Evolutionary conservation across 2,329 filamentous ascomycete species (phyloP), one percentile per base, ranked within the genome.

Genomic region (Scytalidium lignicola): DNA sequence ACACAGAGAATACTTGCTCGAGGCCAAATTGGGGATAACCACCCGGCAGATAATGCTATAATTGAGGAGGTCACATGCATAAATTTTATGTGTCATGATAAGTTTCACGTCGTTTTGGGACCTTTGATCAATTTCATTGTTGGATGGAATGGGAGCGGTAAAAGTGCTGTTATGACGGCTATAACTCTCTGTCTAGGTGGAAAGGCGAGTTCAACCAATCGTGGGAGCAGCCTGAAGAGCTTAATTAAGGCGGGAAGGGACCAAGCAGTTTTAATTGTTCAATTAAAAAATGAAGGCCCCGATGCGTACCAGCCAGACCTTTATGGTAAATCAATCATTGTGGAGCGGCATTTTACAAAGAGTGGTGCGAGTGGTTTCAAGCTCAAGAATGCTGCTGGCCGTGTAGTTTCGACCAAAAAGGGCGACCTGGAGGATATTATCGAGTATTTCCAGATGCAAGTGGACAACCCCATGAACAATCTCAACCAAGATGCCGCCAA

Each of bases 71-170:
- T 97, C 48, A 86, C 83, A 32, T 95, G 90, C 65, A 80, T 83
- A 59, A 96, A 96, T 66, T 97, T 97, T 69, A 97, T 97, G 93
- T 97, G 92, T 62, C 93, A 99, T 65, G 75, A 83, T 41, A 83
- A 85, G 48, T 78, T 97, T 17, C 82, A 86, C 41, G 87, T 95
- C 51, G 80, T 86, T 49, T 75, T 99, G n/a, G 93, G 93, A 0
- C 93, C 93, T 0, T 74, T 96, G 32, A 95, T 99, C 67, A 99
- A 99, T 68, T 99, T 99, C 69, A 91, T 99, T 53, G 91, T 96
- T 48, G 93, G 93, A 15, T 90, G 96, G 67, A 99, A 99, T 64
- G 93, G 93, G 26, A 97, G 92, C 64, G 93, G 93, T 29, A 99
- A 99, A 72, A 99, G 93, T 66, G 93, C 93, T 2, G 86, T 97